Evolutionary conservation across 306 rosid genomes (phyloP), one percentile per base, ranked within the genome.

Genomic region (Sicyos edulis): DNA sequence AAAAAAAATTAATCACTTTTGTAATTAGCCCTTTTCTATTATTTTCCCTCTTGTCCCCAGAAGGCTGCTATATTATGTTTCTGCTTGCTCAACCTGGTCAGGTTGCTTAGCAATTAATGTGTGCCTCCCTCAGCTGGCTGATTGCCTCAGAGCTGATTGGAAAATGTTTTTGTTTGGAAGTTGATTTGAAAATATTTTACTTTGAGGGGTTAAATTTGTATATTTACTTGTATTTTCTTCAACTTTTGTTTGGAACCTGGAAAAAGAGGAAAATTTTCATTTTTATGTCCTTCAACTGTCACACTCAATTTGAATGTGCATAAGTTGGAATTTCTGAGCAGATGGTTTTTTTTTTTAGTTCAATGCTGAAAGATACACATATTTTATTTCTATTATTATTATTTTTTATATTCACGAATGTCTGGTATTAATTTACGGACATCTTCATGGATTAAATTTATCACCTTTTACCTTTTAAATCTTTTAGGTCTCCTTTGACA

Each of bases 21-120:
- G 73, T 69, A 69, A 24, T 49, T 50, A 50, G 24, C 58, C 19
- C 24, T 22, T 24, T 7, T 67, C 42, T 51, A 44, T 65, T 65
- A 62, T 21, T 45, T 45, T 67, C 37, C 55, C 72, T 40, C 72
- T 65, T 64, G 54, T 12, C 54, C 40, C 3, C 45, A 15, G 45
- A 67, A 69, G 58, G 58, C 73, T 67, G 15, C 55, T 24, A 26
- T 50, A 51, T 50, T 14, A 49, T 45, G 72, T 47, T 21, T 22
- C 22, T 45, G 65, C n/a, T 67, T 45, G 37, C 55, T 66, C 40
- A 44, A 11, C 54, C 20, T 45, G 71, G 37, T 42, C 34, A 50
- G 71, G 47, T 66, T 26, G 42, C 70, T 63, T 8, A 40, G 54
- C 55, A 66, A 66, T 66, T 54, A 20, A 61, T 66, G 19, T 66